Evolutionary conservation across 2,329 filamentous ascomycete genomes (phyloP).

Genomic region (Erysiphe pulchra): DNA sequence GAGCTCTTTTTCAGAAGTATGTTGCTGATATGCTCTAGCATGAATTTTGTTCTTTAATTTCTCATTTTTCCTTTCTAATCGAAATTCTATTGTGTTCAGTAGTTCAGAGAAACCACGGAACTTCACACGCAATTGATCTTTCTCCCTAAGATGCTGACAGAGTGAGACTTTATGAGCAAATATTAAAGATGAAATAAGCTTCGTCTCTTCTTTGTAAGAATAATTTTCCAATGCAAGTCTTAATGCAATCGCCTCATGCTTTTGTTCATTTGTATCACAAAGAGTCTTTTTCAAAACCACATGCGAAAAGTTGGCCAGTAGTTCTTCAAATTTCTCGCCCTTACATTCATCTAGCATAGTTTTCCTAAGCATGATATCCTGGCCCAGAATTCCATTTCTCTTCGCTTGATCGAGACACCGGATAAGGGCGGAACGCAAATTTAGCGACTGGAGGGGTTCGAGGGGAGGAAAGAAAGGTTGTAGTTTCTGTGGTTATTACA

Average conservation of each 20-base stretch:
- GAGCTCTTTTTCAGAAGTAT: conserved; percentile 9
- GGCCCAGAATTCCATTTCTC: conserved; percentile 59
- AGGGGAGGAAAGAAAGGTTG: conserved; percentile 74
- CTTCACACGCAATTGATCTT: conserved; percentile 28
- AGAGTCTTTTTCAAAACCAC: conserved; percentile 50
- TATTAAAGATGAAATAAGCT: conserved; percentile 35
- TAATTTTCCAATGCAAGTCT: conserved; percentile 31
- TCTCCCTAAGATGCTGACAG: conserved; percentile 28
- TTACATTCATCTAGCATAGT: conserved; percentile 95
- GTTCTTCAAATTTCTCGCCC: conserved; percentile 69
- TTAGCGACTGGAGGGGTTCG: conserved; percentile 74
- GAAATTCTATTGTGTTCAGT: conserved; percentile 34
- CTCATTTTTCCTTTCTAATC: conserved; percentile 28
- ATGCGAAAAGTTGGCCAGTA: conserved; percentile 63
- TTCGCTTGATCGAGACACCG: conserved; percentile 64
- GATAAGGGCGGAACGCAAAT: conserved; percentile 63
- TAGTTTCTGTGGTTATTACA: conserved; percentile 35
- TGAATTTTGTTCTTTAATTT: conserved; percentile 14
- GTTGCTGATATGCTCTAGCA: conserved; percentile 8
- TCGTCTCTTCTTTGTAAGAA: conserved; percentile 27
- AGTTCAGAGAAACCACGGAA: conserved; percentile 39
- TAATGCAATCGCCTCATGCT: conserved; percentile 23
- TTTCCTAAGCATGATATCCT: conserved; percentile 62
- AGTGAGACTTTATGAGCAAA: conserved; percentile 50
- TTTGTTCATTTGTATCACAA: conserved; percentile 16